Evolutionary conservation across 2,329 filamentous ascomycete species (phyloP), one percentile per base, ranked within the genome.

Genomic region (Fusarium sp.): DNA sequence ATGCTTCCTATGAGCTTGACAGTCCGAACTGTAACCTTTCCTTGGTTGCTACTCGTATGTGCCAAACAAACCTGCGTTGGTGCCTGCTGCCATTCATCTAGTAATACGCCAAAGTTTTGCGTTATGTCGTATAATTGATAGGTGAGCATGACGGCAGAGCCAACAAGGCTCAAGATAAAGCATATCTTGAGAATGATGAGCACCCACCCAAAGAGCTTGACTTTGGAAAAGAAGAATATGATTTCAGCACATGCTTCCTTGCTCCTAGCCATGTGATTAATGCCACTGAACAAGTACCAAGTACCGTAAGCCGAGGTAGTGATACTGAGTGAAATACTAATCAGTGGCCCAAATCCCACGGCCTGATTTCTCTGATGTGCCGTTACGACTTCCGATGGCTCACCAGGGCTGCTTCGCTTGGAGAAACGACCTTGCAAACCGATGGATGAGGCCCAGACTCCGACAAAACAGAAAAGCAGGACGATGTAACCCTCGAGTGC

Each of bases 401-500:
- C 23, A 23, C 23, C 23, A 3, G 23, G 23, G 23, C 23, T 4
- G 40, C 23, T 44, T 11, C 23, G 40, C 40, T 44, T 36, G 13
- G 13, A 15, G 8, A 44, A 12, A 15, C 10, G 40, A 23, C 15
- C 40, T 15, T 44, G 40, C 23, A 44, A 15, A 23, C 40, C 40
- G 40, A 44, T 44, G n/a, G 28, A 42, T 20, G n/a, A 42, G 10
- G 16, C 50, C 30, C 28, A 53, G 13, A 44, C 13, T 8, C 44
- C 44, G 13, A 34, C 44, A 47, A 47, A 47, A 12, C 44, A 47
- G 16, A 47, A 47, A 7, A 47, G 28, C 15, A 47, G 44, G 30
- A 47, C 44, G 18, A 47, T 47, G 18, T 47, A 47, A n/a, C 44
- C 44, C 18, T 47, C 44, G n/a, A 47, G 23, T 7, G 44, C 44